Evolutionary conservation across 306 rosid genomes (phyloP).

Genomic region (Gillenia trifoliata): DNA sequence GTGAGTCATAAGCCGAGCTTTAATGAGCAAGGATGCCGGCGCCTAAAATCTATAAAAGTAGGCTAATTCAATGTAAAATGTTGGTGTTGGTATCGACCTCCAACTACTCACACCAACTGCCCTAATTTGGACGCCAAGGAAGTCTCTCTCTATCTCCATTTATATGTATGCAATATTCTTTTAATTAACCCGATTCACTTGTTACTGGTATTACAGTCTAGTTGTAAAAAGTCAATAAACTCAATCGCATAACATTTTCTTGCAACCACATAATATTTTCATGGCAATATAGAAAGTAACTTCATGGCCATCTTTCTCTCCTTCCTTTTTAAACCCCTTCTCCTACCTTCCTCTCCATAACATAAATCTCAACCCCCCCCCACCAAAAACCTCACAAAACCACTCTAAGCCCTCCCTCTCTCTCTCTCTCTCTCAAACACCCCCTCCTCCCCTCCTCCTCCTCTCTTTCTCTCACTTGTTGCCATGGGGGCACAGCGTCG

Average conservation of each 20-base stretch:
- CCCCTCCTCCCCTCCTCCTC: not conserved
- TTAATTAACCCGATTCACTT: not conserved
- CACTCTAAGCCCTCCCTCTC: not conserved
- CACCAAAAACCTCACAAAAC: conserved; percentile 7
- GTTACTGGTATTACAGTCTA: too few relatives aligned
- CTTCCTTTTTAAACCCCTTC: conserved; percentile 42
- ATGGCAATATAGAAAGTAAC: conserved; percentile 3
- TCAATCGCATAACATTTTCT: not conserved
- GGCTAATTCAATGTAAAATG: conserved; percentile 67
- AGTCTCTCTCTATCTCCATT: not conserved
- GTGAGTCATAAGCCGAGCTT: not conserved
- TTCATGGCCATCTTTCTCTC: conserved; percentile 22
- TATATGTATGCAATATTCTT: too few relatives aligned
- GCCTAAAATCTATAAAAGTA: conserved; percentile 44
- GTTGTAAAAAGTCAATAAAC: not conserved
- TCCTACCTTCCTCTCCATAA: conserved; percentile 22
- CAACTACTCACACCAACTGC: conserved; percentile 58
- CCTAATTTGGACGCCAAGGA: conserved; percentile 24
- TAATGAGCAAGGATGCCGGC: conserved; percentile 29
- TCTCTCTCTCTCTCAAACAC: not conserved
- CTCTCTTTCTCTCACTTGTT: not conserved
- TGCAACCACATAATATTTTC: conserved; percentile 23
- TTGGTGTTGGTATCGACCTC: conserved; percentile 33
- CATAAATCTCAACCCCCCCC: not conserved
- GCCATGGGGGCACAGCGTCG: conserved; percentile 50